Evolutionary conservation across 495 filamentous ascomycete genomes (phyloP).

Genomic region (Endocarpon pusillum): DNA sequence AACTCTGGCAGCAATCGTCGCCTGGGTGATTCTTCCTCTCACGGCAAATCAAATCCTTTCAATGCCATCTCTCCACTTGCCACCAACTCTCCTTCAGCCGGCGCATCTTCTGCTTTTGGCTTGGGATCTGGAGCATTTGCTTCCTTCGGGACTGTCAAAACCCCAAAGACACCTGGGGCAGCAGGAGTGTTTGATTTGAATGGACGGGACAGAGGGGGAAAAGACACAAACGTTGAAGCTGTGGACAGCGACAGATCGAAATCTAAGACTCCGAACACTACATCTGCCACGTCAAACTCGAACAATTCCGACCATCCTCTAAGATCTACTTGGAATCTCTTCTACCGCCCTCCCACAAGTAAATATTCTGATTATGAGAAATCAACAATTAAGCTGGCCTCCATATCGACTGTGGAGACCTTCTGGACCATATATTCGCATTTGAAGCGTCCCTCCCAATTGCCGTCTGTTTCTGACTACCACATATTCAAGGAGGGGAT

Average conservation of each 20-base stretch:
- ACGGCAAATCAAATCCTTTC: conserved; percentile 75
- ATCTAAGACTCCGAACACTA: conserved; percentile 19
- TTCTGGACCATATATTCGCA: conserved; percentile 90
- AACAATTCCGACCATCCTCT: conserved; percentile 47
- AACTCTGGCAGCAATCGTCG: conserved; percentile 51
- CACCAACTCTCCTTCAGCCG: conserved; percentile 60
- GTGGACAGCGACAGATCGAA: conserved; percentile 26
- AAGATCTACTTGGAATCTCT: conserved; percentile 85
- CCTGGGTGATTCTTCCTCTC: conserved; percentile 58
- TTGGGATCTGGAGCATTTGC: conserved; percentile 92
- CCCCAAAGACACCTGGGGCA: conserved; percentile 61
- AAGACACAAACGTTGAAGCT: conserved; percentile 27
- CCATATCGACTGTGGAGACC: conserved; percentile 67
- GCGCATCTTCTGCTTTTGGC: conserved; percentile 83
- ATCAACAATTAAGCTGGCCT: conserved; percentile 71
- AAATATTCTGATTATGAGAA: conserved; percentile 99
- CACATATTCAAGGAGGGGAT: conserved; percentile 97
- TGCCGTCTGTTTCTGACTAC: conserved; percentile 91
- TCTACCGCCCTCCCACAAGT: conserved; percentile 86
- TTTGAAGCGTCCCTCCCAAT: conserved; percentile 68
- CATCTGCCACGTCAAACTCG: conserved; percentile 21
- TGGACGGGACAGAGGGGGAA: conserved; percentile 40
- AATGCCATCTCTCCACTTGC: conserved; percentile 58
- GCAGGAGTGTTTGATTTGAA: conserved; percentile 64
- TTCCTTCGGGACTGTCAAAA: conserved; percentile 76